Evolutionary conservation across 352 stramenopile genomes (phyloP).

Genomic region (Globisporangium perplexum): DNA sequence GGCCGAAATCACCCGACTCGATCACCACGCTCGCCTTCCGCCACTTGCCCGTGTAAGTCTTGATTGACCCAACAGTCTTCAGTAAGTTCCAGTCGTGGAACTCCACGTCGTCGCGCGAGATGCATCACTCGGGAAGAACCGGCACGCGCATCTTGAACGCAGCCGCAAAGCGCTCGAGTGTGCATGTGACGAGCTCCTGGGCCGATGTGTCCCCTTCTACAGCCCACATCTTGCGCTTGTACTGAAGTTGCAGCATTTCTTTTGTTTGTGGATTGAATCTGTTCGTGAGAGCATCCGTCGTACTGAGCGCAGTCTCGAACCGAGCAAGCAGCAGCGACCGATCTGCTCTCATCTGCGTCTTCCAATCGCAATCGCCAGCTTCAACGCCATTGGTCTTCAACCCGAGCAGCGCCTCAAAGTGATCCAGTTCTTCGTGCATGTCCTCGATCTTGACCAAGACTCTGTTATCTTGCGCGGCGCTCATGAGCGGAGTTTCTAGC

Average conservation of each 20-base stretch:
- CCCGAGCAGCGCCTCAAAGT: not conserved
- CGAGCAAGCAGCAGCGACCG: not conserved
- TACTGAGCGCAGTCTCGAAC: not conserved
- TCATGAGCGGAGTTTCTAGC: not conserved
- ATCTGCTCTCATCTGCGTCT: not conserved
- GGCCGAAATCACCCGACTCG: not conserved
- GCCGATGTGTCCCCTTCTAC: not conserved
- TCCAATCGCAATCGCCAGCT: not conserved
- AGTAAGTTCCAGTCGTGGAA: conserved; percentile 3
- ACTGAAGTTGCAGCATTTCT: not conserved
- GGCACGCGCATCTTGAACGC: not conserved
- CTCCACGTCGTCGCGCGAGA: conserved; percentile 1
- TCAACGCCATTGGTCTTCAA: not conserved
- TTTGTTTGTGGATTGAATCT: too few relatives aligned
- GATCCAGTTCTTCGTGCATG: not conserved
- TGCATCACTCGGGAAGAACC: not conserved
- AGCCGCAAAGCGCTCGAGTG: not conserved
- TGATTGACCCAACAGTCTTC: not conserved
- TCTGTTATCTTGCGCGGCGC: not conserved
- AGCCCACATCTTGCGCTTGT: not conserved
- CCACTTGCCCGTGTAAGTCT: conserved; percentile 1
- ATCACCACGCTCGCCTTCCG: not conserved
- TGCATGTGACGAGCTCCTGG: not conserved
- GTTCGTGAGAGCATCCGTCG: not conserved
- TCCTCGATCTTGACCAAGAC: not conserved